These are phyloP conservation scores for Diutina pseudorugosa DNA, from an alignment of 1,139 yeast genomes.

Conservation along the genomic window DNA sequence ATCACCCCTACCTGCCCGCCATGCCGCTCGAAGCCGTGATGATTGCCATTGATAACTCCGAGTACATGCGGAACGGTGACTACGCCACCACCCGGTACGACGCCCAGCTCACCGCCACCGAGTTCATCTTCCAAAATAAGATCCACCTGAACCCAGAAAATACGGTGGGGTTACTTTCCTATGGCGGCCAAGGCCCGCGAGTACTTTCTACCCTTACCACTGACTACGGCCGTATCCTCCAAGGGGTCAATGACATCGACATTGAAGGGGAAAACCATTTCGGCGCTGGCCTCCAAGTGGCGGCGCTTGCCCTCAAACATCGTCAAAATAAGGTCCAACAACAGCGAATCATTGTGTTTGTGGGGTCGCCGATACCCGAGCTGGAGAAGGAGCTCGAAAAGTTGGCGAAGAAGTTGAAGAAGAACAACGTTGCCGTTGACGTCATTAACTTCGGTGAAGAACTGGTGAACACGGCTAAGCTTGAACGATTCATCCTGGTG, in stretches of 20 bases:
- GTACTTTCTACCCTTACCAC: conserved; percentile 82
- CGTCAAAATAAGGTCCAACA: conserved; percentile 90
- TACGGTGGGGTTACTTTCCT: conserved; percentile 81
- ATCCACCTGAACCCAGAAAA: conserved; percentile 86
- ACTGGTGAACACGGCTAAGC: conserved; percentile 57
- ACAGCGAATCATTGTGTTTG: conserved; percentile 82
- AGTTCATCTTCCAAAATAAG: conserved; percentile 75
- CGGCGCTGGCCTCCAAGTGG: conserved; percentile 84
- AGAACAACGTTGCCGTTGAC: conserved; percentile 85
- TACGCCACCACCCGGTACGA: conserved; percentile 81
- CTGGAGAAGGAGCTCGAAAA: conserved; percentile 63
- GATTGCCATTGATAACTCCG: conserved; percentile 92
- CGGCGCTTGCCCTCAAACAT: conserved; percentile 92
- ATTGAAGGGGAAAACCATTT: conserved; percentile 62
- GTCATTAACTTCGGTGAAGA: conserved; percentile 90
- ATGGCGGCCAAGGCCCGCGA: conserved; percentile 77
- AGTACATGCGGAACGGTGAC: conserved; percentile 92
- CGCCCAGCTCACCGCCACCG: conserved; percentile 91
- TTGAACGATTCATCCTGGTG: conserved; percentile 69
- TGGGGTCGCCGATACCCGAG: conserved; percentile 76
- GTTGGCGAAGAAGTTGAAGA: conserved; percentile 87
- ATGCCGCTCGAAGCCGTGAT: conserved; percentile 96
- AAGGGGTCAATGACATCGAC: conserved; percentile 79
- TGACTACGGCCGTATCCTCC: conserved; percentile 75
- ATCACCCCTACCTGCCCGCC: conserved; percentile 7